Conservation (phyloP, 768 basidiomycete genomes). For the Tricholoma flavovirens region DNA sequence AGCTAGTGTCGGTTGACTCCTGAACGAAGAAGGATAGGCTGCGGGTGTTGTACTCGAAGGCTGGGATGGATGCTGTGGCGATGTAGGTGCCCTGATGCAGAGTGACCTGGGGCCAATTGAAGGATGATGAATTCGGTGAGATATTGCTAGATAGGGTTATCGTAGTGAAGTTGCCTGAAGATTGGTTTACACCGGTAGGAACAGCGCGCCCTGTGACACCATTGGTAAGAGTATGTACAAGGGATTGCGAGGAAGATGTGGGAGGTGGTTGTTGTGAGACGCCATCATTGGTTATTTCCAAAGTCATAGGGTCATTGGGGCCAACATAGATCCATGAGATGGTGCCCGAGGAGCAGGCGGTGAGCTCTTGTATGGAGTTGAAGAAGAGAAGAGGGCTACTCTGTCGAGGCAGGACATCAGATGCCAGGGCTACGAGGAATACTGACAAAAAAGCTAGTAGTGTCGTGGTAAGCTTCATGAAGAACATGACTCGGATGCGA, state of each 20-base stretch:
- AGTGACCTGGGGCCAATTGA: conserved; percentile 41
- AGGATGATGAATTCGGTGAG: conserved; percentile 24
- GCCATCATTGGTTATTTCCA: conserved; percentile 36
- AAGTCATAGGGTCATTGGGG: conserved; percentile 18
- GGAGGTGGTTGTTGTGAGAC: conserved; percentile 21
- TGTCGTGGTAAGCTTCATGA: neutral
- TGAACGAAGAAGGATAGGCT: conserved; percentile 28
- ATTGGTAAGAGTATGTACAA: conserved; percentile 1
- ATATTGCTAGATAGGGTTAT: conserved; percentile 12
- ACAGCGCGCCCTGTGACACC: conserved; percentile 1
- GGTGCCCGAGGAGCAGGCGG: conserved; percentile 22
- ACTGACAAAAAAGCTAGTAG: neutral
- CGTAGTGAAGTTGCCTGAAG: neutral
- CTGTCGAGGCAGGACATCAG: neutral
- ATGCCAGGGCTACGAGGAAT: neutral
- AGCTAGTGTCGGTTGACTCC: conserved; percentile 28
- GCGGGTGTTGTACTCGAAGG: conserved; percentile 7
- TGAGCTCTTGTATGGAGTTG: conserved; percentile 11
- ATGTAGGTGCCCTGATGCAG: conserved; percentile 46
- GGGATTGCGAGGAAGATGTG: conserved; percentile 3
- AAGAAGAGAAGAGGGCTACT: conserved; percentile 17
- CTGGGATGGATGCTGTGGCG: conserved; percentile 24
- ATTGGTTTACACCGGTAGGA: neutral
- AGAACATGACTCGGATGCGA: neutral
- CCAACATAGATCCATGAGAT: conserved; percentile 38